Evolutionary conservation across 2,329 filamentous ascomycete genomes (phyloP).

Genomic region (Fusarium oligoseptatum): DNA sequence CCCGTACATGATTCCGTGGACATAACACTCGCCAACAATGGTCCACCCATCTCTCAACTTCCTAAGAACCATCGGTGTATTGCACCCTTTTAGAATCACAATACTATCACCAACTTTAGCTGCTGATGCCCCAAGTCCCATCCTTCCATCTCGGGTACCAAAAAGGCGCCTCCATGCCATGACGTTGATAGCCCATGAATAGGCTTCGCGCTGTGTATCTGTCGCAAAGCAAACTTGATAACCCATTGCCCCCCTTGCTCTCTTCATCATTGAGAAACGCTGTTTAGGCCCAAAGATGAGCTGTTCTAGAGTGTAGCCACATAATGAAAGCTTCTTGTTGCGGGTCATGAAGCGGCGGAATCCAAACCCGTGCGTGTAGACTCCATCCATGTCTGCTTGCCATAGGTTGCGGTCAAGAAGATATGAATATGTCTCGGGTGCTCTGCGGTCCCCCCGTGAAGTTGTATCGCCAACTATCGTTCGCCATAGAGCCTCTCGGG

Average conservation of each 20-base stretch:
- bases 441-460: background rate
- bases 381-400: background rate
- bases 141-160: background rate
- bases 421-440: background rate
- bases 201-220: background rate
- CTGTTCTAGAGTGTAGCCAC: background rate
- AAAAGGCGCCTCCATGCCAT: background rate
- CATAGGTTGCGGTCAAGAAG: background rate
- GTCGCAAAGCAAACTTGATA: background rate
- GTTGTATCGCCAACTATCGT: background rate
- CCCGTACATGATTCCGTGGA: conserved; percentile 18
- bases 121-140: background rate
- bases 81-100: background rate
- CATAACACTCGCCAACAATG: conserved; percentile 13
- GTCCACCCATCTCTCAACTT: rapidly evolving
- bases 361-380: background rate
- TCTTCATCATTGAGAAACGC: background rate
- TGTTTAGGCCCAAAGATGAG: background rate
- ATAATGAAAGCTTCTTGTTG: background rate
- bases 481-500: too few species aligned
- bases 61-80: conserved; percentile 2
- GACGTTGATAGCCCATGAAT: conserved; percentile 10
- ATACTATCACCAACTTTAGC: background rate
- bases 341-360: conserved; percentile 2
- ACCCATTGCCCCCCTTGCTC: background rate